Percentiles rank a stretch among this genome's conserved stretches.
Conservation (phyloP, 768 basidiomycete species). For the Boletus vinaceobasis region DNA sequence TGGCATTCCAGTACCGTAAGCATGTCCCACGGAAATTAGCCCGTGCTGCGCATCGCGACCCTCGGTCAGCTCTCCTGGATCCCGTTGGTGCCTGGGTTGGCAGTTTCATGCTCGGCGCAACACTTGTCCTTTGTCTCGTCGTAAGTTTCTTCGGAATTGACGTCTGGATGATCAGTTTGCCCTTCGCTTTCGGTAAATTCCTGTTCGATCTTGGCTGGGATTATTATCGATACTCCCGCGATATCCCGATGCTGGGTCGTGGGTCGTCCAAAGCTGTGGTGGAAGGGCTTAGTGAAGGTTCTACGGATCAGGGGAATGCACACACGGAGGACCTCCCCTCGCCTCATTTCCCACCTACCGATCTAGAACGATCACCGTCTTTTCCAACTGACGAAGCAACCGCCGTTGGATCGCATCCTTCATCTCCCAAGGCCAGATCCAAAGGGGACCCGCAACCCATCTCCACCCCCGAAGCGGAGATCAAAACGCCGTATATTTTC, state of each 20-base stretch:
- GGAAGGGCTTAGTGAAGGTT: not conserved
- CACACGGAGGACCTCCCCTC: not conserved
- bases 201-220: constrained; percentile 63
- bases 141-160: constrained; percentile 74
- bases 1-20: constrained; percentile 56
- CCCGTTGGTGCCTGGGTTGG: constrained; percentile 73
- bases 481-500: not conserved
- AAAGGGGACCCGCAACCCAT: not conserved
- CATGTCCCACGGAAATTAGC: constrained; percentile 48
- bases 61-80: constrained; percentile 68
- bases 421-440: not conserved
- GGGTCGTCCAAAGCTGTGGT: not conserved
- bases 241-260: constrained; percentile 19
- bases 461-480: not conserved
- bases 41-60: constrained; percentile 37
- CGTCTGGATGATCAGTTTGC: constrained; percentile 81
- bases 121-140: constrained; percentile 71
- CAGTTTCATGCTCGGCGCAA: constrained; percentile 56
- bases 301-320: not conserved
- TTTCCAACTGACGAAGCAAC: constrained; percentile 5
- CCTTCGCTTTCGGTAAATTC: constrained; percentile 74
- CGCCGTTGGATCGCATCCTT: not conserved
- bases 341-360: not conserved
- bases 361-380: not conserved
- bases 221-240: constrained; percentile 41